A percentile compares a stretch with the other conserved stretches of the same genome.
Conservation (phyloP, 306 rosid genomes). For the Cicer chorassanicum region DNA sequence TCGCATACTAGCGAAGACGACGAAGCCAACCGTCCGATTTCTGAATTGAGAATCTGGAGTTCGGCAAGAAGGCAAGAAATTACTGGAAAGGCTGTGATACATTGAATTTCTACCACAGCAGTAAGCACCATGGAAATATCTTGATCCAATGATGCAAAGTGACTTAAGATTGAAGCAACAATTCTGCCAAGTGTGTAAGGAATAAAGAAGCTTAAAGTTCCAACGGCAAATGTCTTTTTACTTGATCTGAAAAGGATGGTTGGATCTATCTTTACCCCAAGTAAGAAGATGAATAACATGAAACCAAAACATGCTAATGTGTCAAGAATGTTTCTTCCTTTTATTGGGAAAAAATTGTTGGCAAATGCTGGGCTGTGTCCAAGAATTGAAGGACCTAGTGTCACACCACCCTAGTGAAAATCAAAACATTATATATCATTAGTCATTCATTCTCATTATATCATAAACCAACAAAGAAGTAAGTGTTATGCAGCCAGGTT, state of each 20-base stretch:
- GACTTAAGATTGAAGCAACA: conserved; percentile 27
- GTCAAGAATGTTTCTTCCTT: conserved; percentile 55
- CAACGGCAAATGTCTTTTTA: conserved; percentile 51
- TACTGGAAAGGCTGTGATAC: conserved; percentile 59
- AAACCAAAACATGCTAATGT: conserved; percentile 60
- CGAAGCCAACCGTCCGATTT: conserved; percentile 66
- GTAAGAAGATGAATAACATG: conserved; percentile 57
- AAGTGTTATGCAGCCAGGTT: not conserved
- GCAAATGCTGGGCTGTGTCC: conserved; percentile 54
- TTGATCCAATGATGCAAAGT: conserved; percentile 45
- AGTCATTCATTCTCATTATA: not conserved
- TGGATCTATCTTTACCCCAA: conserved; percentile 67
- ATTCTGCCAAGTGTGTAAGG: conserved; percentile 50
- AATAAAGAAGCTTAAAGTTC: conserved; percentile 51
- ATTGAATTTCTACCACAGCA: conserved; percentile 46
- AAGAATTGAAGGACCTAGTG: conserved; percentile 72
- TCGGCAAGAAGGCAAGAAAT: conserved; percentile 59
- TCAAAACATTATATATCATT: conserved; percentile 26
- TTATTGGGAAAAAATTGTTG: conserved; percentile 55
- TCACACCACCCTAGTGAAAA: conserved; percentile 61
- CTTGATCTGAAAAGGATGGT: conserved; percentile 47
- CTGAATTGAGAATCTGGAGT: conserved; percentile 62
- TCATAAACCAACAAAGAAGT: not conserved
- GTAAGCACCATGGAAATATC: conserved; percentile 47
- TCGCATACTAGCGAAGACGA: conserved; percentile 64